Evolutionary conservation across 441 rosid species (phyloP), one percentile per base, ranked within the genome.

Genomic region (Sinapis alba): DNA sequence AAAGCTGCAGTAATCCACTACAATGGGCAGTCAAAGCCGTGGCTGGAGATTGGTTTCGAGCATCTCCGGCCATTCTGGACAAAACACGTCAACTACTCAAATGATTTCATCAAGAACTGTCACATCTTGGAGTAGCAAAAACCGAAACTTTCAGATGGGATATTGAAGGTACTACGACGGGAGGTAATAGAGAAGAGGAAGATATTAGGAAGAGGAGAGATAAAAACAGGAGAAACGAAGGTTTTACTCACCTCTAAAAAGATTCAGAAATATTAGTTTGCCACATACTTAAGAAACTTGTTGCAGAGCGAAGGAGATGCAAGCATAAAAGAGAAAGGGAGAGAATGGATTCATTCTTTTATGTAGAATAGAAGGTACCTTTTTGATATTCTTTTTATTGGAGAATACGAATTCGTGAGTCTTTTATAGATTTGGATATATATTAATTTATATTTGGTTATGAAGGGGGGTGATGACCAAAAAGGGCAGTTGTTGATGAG

Each of bases 21-120:
- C 79, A 96, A 96, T 78, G 99, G 99, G 24, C 98, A 96, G 81
- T 88, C 96, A 69, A 96, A 96, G 84, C 99, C 99, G 0, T 96
- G 99, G 99, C 84, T 93, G 23, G 87, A 89, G 82, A 94, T 96
- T 65, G 98, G 99, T 58, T 90, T 96, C 47, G 98, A 96, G 85
- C 98, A 96, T 82, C 91, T 96, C 11, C 86, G 98, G 77, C 98
- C 98, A 34, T 96, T 92, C 78, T 96, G 99, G 99, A 85, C 93
- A 64, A 96, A 90, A 77, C 83, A 92, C 79, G 96, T 96, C 18
- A 90, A 93, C 83, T 92, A 93, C 89, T 86, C 98, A 65, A 93
- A 86, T 77, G 97, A 96, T 84, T 96, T 96, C 74, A 65, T 93
- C 68, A 90, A 86, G 82, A 96, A 84, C 84, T 96, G 99, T 86